Evolutionary conservation across 305 asterid genomes (phyloP), one percentile per base, ranked within the genome.

Genomic region (Fraxinus ornus): DNA sequence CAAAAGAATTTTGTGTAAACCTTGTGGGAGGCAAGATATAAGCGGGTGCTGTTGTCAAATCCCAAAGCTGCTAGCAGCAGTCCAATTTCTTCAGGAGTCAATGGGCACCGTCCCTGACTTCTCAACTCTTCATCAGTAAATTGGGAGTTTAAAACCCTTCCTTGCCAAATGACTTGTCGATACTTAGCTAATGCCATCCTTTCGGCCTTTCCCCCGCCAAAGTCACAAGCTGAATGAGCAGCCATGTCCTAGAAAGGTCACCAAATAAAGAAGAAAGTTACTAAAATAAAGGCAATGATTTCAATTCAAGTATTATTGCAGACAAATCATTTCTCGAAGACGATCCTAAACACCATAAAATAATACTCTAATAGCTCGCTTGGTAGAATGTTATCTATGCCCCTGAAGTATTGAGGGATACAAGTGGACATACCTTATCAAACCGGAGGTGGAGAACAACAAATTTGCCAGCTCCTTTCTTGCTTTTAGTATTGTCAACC

Each of bases 1-100:
- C 32, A 1, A 62, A 62, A 62, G 32, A 62, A 62, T 62, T 62
- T 62, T 28, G 75, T 12, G 33, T 26, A 32, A 68, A 89, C 99
- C 98, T 92, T 96, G 89, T 96, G 97, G 32, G 99, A 96, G 84
- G 99, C 99, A 77, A 96, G 97, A 89, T 96, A 96, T 76, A 96
- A 85, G 75, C 87, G 93, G 41, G 99, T 94, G 24, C 80, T 86
- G 89, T 94, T 92, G 88, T 92, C 93, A 57, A 96, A 94, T 26
- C 99, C 99, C 85, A 96, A 86, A 85, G 98, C 97, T 47, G 98
- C 91, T 79, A 96, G 83, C 81, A 96, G 81, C 83, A 96, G 87
- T 81, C 98, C 99, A 55, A 96, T 92, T 83, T 96, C 99, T 86
- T 96, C 99, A 0, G 99, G 99, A 76, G 99, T 96, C 88, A 92